These are phyloP conservation scores for Russula virescens DNA, from an alignment of 768 basidiomycete genomes.

Conservation along the genomic window DNA sequence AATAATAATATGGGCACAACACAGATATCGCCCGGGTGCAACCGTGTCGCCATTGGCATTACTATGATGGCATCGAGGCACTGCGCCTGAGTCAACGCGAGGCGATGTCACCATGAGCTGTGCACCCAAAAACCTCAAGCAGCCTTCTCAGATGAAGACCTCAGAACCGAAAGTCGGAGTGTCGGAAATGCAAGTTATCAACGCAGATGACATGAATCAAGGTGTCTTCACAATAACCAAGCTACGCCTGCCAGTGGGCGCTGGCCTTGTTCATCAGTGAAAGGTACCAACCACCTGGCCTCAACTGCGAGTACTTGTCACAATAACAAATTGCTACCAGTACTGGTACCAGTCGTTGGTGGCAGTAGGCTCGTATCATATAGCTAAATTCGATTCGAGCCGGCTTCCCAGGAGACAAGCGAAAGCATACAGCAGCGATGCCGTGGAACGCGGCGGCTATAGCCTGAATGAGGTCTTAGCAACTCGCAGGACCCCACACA, in stretches of 20 bases:
- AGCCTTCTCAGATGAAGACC: background rate
- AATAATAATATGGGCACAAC: background rate
- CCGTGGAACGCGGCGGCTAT: background rate
- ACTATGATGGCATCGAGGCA: background rate
- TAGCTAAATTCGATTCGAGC: slow-evolving; percentile 3
- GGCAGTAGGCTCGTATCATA: background rate
- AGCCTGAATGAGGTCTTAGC: slow-evolving; percentile 2
- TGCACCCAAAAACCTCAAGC: no score
- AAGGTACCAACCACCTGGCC: background rate
- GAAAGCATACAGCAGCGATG: no score
- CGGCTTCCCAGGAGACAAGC: background rate
- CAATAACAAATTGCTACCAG: background rate
- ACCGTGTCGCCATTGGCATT: background rate
- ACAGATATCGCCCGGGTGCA: background rate
- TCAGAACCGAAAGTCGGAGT: background rate
- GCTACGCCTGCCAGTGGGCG: background rate
- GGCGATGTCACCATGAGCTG: no score
- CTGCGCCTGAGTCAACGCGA: background rate
- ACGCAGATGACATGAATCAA: background rate
- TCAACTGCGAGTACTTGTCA: background rate
- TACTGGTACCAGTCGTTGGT: background rate
- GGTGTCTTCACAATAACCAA: background rate
- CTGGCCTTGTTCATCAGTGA: background rate
- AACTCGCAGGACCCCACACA: background rate
- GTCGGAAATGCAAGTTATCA: background rate